These are phyloP conservation scores for Ottelia alismoides DNA, from an alignment of 106 monocot species.

Conservation along the genomic window DNA sequence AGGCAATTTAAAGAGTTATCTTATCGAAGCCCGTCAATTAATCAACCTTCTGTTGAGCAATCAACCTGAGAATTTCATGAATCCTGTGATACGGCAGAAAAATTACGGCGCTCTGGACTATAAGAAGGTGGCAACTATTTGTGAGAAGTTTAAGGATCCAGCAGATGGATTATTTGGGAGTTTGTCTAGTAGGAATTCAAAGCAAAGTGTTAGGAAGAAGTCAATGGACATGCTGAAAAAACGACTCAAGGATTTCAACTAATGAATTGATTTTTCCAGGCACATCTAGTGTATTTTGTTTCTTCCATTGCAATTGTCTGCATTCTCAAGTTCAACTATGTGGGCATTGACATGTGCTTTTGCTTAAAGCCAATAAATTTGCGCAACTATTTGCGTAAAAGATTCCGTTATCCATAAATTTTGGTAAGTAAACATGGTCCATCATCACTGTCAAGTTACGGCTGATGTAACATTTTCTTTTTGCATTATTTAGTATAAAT, in stretches of 20 bases:
- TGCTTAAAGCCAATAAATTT: too few relatives aligned
- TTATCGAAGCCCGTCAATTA: constrained; percentile 50
- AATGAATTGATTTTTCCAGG: too few relatives aligned
- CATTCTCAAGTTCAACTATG: too few relatives aligned
- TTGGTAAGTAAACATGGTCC: too few relatives aligned
- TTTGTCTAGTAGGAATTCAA: constrained; percentile 30
- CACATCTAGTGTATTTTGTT: too few relatives aligned
- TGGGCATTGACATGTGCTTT: too few relatives aligned
- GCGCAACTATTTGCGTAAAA: too few relatives aligned
- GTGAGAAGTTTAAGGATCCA: constrained; percentile 70
- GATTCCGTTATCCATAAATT: too few relatives aligned
- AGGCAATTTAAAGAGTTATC: constrained; percentile 35
- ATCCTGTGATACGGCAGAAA: constrained; percentile 59
- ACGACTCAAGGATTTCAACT: constrained; percentile 57
- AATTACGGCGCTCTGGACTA: constrained; percentile 50
- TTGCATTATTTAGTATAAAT: too few relatives aligned
- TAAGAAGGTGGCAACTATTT: constrained; percentile 58
- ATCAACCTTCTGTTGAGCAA: constrained; percentile 52
- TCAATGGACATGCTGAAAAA: constrained; percentile 62
- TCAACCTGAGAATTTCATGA: constrained; percentile 65
- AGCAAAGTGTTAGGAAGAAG: constrained; percentile 54
- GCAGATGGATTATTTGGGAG: constrained; percentile 63
- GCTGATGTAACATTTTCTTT: too few relatives aligned
- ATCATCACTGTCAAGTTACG: too few relatives aligned
- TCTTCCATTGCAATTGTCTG: too few relatives aligned